Base-by-base conservation (phyloP, 192 early-diverging fungal genomes). In the Mortierella claussenii region DNA sequence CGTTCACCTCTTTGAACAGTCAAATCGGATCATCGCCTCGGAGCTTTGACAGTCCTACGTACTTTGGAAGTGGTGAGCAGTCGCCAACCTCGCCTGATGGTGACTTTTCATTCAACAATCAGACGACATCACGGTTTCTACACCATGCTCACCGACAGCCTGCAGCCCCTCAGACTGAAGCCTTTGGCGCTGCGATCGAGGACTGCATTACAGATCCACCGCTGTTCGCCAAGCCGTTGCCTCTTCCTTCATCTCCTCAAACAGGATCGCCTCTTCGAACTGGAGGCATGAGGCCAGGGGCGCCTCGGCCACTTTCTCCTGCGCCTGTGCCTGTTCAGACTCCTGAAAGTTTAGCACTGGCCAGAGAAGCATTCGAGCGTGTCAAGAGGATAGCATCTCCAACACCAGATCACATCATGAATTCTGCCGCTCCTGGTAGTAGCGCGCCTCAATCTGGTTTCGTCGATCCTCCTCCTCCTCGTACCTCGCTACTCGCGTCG, bases 101-200 rank as follows among this genome's bases (percentile, higher is more conserved):
- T 1, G 37, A 9, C 15, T 12, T 46, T 5, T 27, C 54, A 24
- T 46, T 43, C n/a, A 42, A 43, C 23, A 67, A 67, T 26, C 73
- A 66, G 30, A 61, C 64, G 10, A 56, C 58, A 1, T 66, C 63
- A 2, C 43, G 73, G 2, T 76, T 76, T 40, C 12, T 76, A n/a
- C 73, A 76, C 37, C 73, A 76, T 11, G 40, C 73, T 15, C 73
- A 76, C 24, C 64, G 73, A 53, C 73, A 76, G 15, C 64, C 73
- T 21, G 73, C 73, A 33, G 73, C 73, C 2, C 73, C 73, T 26
- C 73, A 76, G 36, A 76, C 64, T 2, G 57, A 27, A 20, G 73
- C 57, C 2, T 76, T 76, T 45, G 73, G 73, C 4, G 56, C 57
- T 37, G 73, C 64, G 13, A 45, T 47, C 4, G 73, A 76, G 26